Base-by-base conservation (phyloP, 2,329 filamentous ascomycete genomes). In the Clarireedia sp. region DNA sequence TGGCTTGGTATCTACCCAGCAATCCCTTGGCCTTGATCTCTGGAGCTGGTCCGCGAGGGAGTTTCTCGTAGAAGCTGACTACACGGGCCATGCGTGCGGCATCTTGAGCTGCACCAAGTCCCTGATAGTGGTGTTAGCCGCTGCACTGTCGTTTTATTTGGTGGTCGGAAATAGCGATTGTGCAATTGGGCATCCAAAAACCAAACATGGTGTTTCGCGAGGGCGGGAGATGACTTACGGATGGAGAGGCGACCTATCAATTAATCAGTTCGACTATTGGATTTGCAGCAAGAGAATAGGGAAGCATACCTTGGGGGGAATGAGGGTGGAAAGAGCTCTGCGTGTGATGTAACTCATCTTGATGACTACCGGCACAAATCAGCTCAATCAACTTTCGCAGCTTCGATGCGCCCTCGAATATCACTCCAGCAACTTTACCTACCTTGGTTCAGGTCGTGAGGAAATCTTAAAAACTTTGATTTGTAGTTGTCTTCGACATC, bases 31-130 rank as follows among this genome's bases (percentile, higher is more conserved):
- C 75, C 81, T 95, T 84, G 66, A 83, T 74, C 74, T 90, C 85
- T 68, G 94, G 91, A 69, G 91, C 91, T 66, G 89, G 75, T 67
- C 94, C 95, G 71, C 91, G 90, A 71, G 95, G 94, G 58, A 99
- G 90, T 76, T 92, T 95, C 80, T 95, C 90, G 83, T 99, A 99
- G 83, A 99, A 97, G 78, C 82, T 89, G 74, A 97, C 92, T 67
- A 99, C 90, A 69, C 91, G 89, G 74, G 95, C 88, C 94, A 99
- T 97, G 73, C 92, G 90, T 71, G 90, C 83, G 71, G 94, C 94
- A 84, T 97, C 92, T 72, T 91, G 89, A 67, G 91, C 90, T 72
- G 88, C 87, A 70, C 94, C 92, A 72, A 99, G 90, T 68, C 89
- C 91, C 94, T 97, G 73, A 19, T n/a, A n/a, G 3, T 19, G 16